Evolutionary conservation across 192 early-diverging fungal species (phyloP).

Genomic region (Rhizophagus sp.): DNA sequence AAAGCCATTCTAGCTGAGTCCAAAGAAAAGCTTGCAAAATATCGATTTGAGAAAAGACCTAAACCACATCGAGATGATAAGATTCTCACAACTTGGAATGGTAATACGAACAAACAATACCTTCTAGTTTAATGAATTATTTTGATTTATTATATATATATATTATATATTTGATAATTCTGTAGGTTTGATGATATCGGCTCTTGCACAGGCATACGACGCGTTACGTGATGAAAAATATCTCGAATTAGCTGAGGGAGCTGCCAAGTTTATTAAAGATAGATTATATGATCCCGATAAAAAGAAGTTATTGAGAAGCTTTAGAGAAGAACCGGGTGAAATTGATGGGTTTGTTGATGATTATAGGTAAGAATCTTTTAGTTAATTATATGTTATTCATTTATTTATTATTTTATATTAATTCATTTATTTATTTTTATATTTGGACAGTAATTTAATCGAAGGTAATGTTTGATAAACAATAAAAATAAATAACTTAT

Average conservation of each 20-base stretch:
- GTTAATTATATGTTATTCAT: not conserved
- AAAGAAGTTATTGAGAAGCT: conserved; percentile 45
- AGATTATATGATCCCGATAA: conserved; percentile 45
- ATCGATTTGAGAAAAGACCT: conserved; percentile 45
- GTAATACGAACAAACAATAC: conserved; percentile 10
- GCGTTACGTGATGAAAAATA: conserved; percentile 36
- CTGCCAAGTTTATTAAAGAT: conserved; percentile 49
- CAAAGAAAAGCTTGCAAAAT: conserved; percentile 44
- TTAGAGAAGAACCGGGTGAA: conserved; percentile 48
- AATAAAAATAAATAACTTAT: not conserved
- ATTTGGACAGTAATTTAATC: conserved; percentile 13
- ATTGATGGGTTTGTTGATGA: conserved; percentile 61
- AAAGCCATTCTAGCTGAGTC: conserved; percentile 34
- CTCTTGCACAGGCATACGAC: conserved; percentile 42
- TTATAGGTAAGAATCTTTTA: conserved; percentile 44
- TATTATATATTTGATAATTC: not conserved
- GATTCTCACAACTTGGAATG: conserved; percentile 65
- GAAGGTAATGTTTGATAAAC: conserved; percentile 1
- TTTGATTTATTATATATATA: too few species aligned
- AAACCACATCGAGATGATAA: conserved; percentile 64
- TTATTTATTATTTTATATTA: not conserved
- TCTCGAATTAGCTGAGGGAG: conserved; percentile 43
- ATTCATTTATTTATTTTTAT: not conserved
- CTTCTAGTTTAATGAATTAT: too few species aligned
- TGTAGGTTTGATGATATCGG: conserved; percentile 56